Base-by-base conservation (phyloP, 352 stramenopile genomes). In the Phytophthora pseudosyringae region DNA sequence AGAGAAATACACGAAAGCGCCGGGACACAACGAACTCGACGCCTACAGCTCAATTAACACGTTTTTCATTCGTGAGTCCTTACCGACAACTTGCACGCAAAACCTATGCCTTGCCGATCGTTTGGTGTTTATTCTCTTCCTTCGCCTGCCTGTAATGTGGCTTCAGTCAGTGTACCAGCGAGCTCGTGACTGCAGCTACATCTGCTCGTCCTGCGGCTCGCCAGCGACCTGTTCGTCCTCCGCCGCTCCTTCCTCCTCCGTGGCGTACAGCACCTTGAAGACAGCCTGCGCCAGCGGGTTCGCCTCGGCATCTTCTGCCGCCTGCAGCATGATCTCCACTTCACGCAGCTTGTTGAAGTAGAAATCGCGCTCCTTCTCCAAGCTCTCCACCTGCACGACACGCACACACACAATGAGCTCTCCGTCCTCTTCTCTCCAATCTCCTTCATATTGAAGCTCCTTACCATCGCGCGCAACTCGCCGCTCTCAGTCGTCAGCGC, bases 301-400 rank as follows among this genome's bases (percentile, higher is more conserved):
- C 45, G 71, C 48, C 39, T 93, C 84, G 10, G 35, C 53, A 44
- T 89, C 82, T 38, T 90, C 80, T 18, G 75, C 61, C n/a, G 75
- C 66, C 60, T 96, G 88, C 39, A 99, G 80, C 77, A 99, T 89
- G 16, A 98, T 89, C 78, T 99, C 98, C 50, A 99, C 94, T 63
- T 98, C 92, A 46, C 97, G 87, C 29, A 99, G 84, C 78, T 99
- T 99, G 48, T 97, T 88, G 76, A 99, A 99, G 77, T 99, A 99
- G 71, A 99, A 99, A 65, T 99, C 97, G 8, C 97, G 83, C 73
- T 99, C 97, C 59, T 92, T 93, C 70, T 98, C 94, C 12, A 98
- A 73, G 32, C 86, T 93, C 58, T 97, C 86, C 0, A 98, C 79
- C 73, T 96, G 33, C n/a, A 13, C 48, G 28, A 29, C 39, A 64